phyloP scores from a whole-genome alignment of 1,139 yeast genomes.

The Zygosaccharomyces sapae region DNA sequence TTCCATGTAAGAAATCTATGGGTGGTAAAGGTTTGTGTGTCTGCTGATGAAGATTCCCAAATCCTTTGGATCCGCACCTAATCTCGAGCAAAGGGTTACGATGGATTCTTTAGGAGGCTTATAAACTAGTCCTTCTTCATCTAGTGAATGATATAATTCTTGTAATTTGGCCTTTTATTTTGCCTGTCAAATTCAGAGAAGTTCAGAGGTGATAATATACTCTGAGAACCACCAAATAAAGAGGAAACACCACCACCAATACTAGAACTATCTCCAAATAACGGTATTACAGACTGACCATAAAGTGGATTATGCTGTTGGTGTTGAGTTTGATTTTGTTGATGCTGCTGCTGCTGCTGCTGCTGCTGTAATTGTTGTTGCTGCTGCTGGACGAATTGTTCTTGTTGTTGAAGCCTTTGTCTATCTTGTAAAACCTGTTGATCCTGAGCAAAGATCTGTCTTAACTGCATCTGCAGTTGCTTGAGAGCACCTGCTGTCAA shows the following conservation, averaged over 20 bases:
- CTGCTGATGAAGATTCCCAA: constrained; percentile 3
- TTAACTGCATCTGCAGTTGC: constrained; percentile 43
- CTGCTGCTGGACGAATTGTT: constrained; percentile 21
- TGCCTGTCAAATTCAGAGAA: constrained; percentile 21
- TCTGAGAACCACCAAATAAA: constrained; percentile 23
- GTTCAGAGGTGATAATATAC: constrained; percentile 16
- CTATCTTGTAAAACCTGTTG: constrained; percentile 31
- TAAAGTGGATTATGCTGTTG: constrained; percentile 7
- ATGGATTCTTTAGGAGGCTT: constrained; percentile 31
- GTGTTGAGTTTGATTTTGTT: no score
- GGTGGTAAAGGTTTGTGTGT: constrained; percentile 25
- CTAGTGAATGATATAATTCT: constrained; percentile 24
- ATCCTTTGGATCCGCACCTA: constrained; percentile 16
- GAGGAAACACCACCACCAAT: constrained; percentile 18
- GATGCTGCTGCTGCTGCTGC: constrained; percentile 15
- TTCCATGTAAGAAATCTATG: constrained; percentile 24
- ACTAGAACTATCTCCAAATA: constrained; percentile 20
- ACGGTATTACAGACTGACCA: constrained; percentile 19
- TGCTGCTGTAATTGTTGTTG: constrained; percentile 21
- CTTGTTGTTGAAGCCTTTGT: constrained; percentile 24
- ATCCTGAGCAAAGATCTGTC: constrained; percentile 36
- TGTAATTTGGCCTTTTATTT: constrained; percentile 24
- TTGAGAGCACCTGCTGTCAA: constrained; percentile 40
- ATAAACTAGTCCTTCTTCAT: constrained; percentile 25
- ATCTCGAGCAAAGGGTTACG: constrained; percentile 25